These are phyloP conservation scores for Oidium heveae DNA, from an alignment of 2,329 filamentous ascomycete species.

Conservation along the genomic window DNA sequence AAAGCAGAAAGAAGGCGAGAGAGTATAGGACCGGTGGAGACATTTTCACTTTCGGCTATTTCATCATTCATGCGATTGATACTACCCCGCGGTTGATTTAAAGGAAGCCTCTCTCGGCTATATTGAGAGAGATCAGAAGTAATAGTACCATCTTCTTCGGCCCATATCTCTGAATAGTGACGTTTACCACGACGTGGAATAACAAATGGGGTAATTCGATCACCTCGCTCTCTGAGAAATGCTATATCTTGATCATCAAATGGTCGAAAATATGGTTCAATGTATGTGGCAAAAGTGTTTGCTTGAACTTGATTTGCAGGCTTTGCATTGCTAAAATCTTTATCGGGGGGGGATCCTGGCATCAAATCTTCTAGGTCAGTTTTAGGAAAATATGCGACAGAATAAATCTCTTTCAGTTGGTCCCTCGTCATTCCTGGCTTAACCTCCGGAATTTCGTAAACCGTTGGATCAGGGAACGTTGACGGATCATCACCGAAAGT, in stretches of 20 bases:
- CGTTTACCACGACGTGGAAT: constrained; percentile 66
- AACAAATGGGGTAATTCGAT: constrained; percentile 59
- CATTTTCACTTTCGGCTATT: constrained; percentile 63
- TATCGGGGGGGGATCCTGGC: constrained; percentile 71
- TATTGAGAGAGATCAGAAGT: constrained; percentile 40
- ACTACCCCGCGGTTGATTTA: constrained; percentile 61
- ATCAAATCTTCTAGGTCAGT: constrained; percentile 65
- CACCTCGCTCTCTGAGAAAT: constrained; percentile 73
- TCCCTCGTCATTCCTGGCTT: constrained; percentile 54
- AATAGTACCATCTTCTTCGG: constrained; percentile 71
- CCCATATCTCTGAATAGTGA: constrained; percentile 78
- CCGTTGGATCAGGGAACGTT: constrained; percentile 71
- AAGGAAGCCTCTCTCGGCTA: constrained; percentile 38
- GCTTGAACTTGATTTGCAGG: constrained; percentile 86
- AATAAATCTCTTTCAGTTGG: constrained; percentile 71
- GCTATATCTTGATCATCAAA: constrained; percentile 85
- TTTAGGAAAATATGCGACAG: constrained; percentile 60
- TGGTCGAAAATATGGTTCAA: constrained; percentile 74
- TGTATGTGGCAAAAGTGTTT: constrained; percentile 72
- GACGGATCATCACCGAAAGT: constrained; percentile 84
- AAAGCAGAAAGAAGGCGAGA: constrained; percentile 58
- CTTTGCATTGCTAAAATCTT: constrained; percentile 86
- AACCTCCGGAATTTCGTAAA: constrained; percentile 72
- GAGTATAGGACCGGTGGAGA: constrained; percentile 72
- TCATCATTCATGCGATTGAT: constrained; percentile 76